Conservation (phyloP, 306 rosid species). For the Sechiopsis laciniata region DNA sequence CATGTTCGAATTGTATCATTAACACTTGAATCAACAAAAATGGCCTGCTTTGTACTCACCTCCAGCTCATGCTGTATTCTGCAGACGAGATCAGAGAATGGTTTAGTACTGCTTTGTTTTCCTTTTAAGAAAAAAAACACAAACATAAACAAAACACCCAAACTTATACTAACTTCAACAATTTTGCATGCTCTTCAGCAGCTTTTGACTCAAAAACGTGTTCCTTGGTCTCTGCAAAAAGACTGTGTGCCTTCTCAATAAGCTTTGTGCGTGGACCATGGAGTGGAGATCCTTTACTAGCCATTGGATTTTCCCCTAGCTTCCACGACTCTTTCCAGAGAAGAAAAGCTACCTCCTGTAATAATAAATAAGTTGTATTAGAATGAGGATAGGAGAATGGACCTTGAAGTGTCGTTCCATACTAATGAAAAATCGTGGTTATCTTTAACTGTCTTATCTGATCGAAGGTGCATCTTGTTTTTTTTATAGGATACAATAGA, state of each 20-base stretch:
- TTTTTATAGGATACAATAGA: too few relatives aligned
- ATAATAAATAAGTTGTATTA: not conserved
- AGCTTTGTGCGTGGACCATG: constrained; percentile 90
- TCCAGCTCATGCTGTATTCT: constrained; percentile 90
- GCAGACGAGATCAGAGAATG: constrained; percentile 22
- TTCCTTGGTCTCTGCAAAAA: constrained; percentile 84
- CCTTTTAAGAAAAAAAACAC: not conserved
- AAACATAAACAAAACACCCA: not conserved
- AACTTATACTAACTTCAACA: constrained; percentile 51
- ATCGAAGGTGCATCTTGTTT: not conserved
- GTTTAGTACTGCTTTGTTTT: not conserved
- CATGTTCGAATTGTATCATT: constrained; percentile 95
- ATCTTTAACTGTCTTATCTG: not conserved
- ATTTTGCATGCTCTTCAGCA: constrained; percentile 93
- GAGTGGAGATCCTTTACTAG: constrained; percentile 91
- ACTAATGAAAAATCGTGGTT: not conserved
- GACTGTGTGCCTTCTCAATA: constrained; percentile 67
- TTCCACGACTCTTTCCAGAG: constrained; percentile 98
- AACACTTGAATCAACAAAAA: constrained; percentile 93
- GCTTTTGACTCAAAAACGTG: constrained; percentile 82
- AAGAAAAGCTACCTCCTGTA: constrained; percentile 89
- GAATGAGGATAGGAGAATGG: not conserved
- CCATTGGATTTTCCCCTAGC: constrained; percentile 84
- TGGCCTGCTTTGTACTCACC: constrained; percentile 88
- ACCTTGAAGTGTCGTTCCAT: not conserved